A percentile compares a stretch with the other conserved stretches of the same genome.
Evolutionary conservation across 345 rosid genomes (phyloP).

Genomic region (Schrenkiella parvula): DNA sequence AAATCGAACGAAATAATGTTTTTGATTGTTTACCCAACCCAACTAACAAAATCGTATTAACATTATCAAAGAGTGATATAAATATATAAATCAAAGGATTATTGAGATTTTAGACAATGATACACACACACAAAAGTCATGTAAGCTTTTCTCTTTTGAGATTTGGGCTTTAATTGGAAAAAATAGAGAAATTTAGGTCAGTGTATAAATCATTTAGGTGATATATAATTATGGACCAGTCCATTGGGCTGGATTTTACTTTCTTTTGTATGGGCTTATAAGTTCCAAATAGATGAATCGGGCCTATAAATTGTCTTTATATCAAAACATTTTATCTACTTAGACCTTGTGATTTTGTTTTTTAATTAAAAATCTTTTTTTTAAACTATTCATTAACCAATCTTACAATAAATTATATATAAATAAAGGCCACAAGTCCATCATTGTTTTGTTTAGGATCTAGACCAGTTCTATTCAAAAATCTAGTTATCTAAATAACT

Average conservation of each 20-base stretch:
- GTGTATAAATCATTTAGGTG: not conserved
- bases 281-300: not conserved
- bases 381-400: too few species aligned
- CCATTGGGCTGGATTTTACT: not conserved
- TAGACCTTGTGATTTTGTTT: too few species aligned
- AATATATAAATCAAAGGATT: not conserved
- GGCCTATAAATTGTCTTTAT: not conserved
- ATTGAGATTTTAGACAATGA: not conserved
- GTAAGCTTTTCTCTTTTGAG: not conserved
- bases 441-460: too few species aligned
- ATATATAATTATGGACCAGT: not conserved
- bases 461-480: too few species aligned
- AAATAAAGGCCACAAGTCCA: too few species aligned
- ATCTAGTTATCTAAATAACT: too few species aligned
- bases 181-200: not conserved
- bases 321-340: not conserved
- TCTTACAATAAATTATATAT: too few species aligned
- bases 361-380: too few species aligned
- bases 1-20: not conserved
- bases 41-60: not conserved
- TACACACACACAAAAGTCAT: not conserved
- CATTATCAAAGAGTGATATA: not conserved
- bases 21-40: constrained; percentile 15
- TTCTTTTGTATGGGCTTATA: not conserved
- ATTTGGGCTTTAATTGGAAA: constrained; percentile 16